Conservation (phyloP, 257 asterid genomes). For the Leonotis leonurus region DNA sequence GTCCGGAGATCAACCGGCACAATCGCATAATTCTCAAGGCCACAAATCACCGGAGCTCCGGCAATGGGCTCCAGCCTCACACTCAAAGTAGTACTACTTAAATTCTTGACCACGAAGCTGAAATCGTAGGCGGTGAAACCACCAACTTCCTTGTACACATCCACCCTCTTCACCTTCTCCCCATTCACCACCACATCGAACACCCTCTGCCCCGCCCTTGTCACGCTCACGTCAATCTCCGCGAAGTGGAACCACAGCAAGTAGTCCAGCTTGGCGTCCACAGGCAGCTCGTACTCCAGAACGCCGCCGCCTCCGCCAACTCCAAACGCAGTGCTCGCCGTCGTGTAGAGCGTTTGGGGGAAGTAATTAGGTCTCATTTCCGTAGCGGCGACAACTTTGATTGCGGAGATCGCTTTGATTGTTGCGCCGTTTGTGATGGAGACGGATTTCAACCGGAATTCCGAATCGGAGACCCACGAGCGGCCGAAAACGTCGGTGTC, state of each 20-base stretch:
- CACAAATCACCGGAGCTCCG: slow-evolving; percentile 76
- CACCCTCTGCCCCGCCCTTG: slow-evolving; percentile 70
- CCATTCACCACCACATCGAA: slow-evolving; percentile 77
- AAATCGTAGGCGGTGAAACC: slow-evolving; percentile 75
- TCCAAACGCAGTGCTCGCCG: slow-evolving; percentile 50
- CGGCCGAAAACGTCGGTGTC: slow-evolving; percentile 78
- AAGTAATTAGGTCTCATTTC: slow-evolving; percentile 66
- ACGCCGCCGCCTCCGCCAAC: slow-evolving; percentile 48
- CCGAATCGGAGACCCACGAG: slow-evolving; percentile 70
- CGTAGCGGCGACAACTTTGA: slow-evolving; percentile 32
- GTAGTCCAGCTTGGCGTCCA: slow-evolving; percentile 89
- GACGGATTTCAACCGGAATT: slow-evolving; percentile 23
- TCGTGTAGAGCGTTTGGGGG: slow-evolving; percentile 67
- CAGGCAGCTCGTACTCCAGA: slow-evolving; percentile 60
- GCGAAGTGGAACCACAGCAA: slow-evolving; percentile 85
- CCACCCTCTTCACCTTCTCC: slow-evolving; percentile 64
- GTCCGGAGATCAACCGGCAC: slow-evolving; percentile 78
- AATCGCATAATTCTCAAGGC: slow-evolving; percentile 90
- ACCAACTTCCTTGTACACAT: slow-evolving; percentile 70
- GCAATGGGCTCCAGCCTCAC: slow-evolving; percentile 67
- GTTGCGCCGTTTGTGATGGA: slow-evolving; percentile 28
- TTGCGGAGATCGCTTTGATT: slow-evolving; percentile 59
- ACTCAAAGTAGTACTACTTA: slow-evolving; percentile 48
- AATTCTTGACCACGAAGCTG: slow-evolving; percentile 68
- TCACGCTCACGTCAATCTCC: slow-evolving; percentile 81